phyloP scores from a whole-genome alignment of 2,329 filamentous ascomycete genomes.

The Aspergillus ruber region DNA sequence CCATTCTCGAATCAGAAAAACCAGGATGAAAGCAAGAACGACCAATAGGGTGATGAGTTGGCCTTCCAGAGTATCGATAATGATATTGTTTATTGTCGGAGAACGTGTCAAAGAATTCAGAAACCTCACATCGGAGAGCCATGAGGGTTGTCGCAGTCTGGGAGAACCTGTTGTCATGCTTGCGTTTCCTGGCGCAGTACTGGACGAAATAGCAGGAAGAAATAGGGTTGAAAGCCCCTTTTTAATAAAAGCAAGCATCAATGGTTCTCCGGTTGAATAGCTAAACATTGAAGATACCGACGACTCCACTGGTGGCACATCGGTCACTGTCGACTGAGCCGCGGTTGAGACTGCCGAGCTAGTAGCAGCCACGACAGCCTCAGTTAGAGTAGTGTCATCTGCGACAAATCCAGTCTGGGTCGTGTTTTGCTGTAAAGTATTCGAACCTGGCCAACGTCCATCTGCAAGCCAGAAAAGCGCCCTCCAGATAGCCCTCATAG shows the following conservation, averaged over 20 bases:
- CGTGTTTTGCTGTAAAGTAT: slow-evolving; percentile 15
- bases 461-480: slow-evolving; percentile 93
- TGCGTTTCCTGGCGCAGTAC: slow-evolving; percentile 18
- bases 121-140: slow-evolving; percentile 55
- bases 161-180: slow-evolving; percentile 20
- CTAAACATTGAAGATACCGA: slow-evolving; percentile 36
- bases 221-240: slow-evolving; percentile 34
- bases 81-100: slow-evolving; percentile 64
- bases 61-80: slow-evolving; percentile 82
- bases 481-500: slow-evolving; percentile 87
- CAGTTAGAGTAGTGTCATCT: slow-evolving; percentile 21
- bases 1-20: slow-evolving; percentile 94
- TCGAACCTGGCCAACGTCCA: slow-evolving; percentile 52
- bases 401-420: slow-evolving; percentile 16
- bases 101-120: slow-evolving; percentile 57
- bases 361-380: slow-evolving; percentile 14
- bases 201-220: slow-evolving; percentile 24
- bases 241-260: slow-evolving; percentile 42
- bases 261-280: slow-evolving; percentile 38
- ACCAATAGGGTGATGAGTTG: slow-evolving; percentile 89
- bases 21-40: slow-evolving; percentile 89
- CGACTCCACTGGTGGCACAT: slow-evolving; percentile 26
- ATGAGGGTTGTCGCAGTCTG: slow-evolving; percentile 38
- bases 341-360: slow-evolving; percentile 19
- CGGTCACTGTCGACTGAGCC: slow-evolving; percentile 15